Evolutionary conservation across 306 rosid genomes (phyloP), one percentile per base, ranked within the genome.

Genomic region (Oemleria cerasiformis): DNA sequence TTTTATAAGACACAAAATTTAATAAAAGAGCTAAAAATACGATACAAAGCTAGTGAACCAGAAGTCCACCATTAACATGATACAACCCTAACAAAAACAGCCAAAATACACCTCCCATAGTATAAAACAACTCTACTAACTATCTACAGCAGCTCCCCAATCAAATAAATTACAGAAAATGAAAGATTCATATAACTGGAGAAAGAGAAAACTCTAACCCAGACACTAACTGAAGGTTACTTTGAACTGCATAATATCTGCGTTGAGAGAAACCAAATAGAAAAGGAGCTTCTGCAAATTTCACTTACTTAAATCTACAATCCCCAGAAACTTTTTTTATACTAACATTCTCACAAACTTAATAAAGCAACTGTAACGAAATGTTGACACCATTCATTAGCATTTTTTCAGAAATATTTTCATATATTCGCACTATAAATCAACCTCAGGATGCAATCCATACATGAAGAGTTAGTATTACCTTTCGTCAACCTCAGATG

Each of bases 401-500:
- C 50, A 68, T 39, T 13, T 51, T 15, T 51, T 15, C 30, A 51
- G 12, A 66, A 68, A 53, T 39, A 12, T 12, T 68, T 53, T 14
- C 15, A 19, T 16, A 54, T 30, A 13, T 12, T 7, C 63, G 53
- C 39, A 50, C 17, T 14, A 40, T 7, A 50, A 49, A 49, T 5
- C 9, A 68, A 57, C 49, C 17, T 39, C 34, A 16, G 9, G 45
- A 68, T 53, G 50, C 51, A 39, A 9, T 21, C n/a, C 16, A 9
- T 14, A 72, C 19, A 19, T 23, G 36, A 65, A 68, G 16, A 55
- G 62, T 68, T 39, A 67, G 72, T 55, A 79, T 79, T 85, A 91
- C 98, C 98, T 80, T 65, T 72, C 81, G 66, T 84, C 92, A 65
- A 80, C 81, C 68, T 84, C 75, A 75, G 63, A 73, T 81, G 79